Conservation (phyloP, 768 basidiomycete species). For the Tulasnella sp. region DNA sequence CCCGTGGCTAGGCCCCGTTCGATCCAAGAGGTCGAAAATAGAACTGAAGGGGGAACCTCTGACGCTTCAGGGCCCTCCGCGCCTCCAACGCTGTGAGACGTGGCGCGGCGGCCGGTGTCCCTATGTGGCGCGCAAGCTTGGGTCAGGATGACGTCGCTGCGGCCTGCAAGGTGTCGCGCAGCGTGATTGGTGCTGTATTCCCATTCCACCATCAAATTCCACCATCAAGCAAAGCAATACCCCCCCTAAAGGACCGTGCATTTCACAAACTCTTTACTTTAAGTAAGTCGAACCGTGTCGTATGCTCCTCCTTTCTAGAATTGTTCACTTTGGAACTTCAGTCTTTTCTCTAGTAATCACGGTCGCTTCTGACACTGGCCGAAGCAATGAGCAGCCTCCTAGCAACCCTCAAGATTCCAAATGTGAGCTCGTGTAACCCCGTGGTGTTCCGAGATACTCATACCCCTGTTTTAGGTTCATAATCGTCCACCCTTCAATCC, state of each 20-base stretch:
- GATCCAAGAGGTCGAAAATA: too few species aligned
- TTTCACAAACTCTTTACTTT: neutral
- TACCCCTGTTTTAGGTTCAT: neutral
- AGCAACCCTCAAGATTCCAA: neutral
- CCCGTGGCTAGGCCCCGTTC: too few species aligned
- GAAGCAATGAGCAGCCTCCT: neutral
- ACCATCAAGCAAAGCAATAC: neutral
- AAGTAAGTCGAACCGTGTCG: neutral
- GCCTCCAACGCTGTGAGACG: neutral
- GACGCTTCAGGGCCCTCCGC: neutral
- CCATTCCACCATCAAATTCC: too few species aligned
- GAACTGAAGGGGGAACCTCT: neutral
- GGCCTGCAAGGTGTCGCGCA: neutral
- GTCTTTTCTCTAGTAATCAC: neutral
- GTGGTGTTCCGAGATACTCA: neutral
- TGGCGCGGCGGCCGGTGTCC: neutral
- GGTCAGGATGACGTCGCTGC: neutral
- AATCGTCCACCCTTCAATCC: neutral
- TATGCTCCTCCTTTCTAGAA: neutral
- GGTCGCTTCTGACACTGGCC: neutral
- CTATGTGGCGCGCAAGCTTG: neutral
- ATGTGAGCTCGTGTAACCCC: neutral
- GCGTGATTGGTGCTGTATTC: neutral
- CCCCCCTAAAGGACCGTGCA: neutral
- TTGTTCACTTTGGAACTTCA: neutral